Conservation (phyloP, 805 yeast genomes). For the Saturnispora hagleri region DNA sequence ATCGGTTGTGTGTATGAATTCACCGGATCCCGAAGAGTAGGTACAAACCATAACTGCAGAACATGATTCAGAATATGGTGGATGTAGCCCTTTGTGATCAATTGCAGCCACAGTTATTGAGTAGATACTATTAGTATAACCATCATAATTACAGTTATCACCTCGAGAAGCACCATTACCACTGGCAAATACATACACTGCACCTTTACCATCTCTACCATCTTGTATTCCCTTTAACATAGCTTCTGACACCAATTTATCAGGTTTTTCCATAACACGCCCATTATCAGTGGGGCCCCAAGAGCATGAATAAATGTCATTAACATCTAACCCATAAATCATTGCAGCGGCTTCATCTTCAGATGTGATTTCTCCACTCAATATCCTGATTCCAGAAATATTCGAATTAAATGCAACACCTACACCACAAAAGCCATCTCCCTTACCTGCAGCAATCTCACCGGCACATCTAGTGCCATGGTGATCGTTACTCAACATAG, state of each 20-base stretch:
- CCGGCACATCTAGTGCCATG: conserved; percentile 99
- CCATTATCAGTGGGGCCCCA: conserved; percentile 99
- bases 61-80: conserved; percentile 85
- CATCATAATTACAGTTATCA: conserved; percentile 94
- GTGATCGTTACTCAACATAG: conserved; percentile 69
- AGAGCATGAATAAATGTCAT: conserved; percentile 92
- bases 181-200: conserved; percentile 88
- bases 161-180: conserved; percentile 84
- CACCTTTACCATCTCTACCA: conserved; percentile 76
- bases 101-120: conserved; percentile 93
- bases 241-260: conserved; percentile 67
- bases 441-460: conserved; percentile 82
- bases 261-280: conserved; percentile 75
- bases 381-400: conserved; percentile 83
- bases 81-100: conserved; percentile 80
- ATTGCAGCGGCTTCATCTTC: conserved; percentile 90
- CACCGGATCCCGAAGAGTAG: conserved; percentile 85
- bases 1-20: conserved; percentile 83
- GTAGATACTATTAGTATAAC: conserved; percentile 91
- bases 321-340: conserved; percentile 67
- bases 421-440: conserved; percentile 82
- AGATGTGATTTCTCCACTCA: conserved; percentile 69
- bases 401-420: conserved; percentile 89
- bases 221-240: conserved; percentile 74
- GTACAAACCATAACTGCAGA: conserved; percentile 93